These are phyloP conservation scores for Debaryomyces hansenii DNA, from an alignment of 805 yeast genomes.

Conservation along the genomic window DNA sequence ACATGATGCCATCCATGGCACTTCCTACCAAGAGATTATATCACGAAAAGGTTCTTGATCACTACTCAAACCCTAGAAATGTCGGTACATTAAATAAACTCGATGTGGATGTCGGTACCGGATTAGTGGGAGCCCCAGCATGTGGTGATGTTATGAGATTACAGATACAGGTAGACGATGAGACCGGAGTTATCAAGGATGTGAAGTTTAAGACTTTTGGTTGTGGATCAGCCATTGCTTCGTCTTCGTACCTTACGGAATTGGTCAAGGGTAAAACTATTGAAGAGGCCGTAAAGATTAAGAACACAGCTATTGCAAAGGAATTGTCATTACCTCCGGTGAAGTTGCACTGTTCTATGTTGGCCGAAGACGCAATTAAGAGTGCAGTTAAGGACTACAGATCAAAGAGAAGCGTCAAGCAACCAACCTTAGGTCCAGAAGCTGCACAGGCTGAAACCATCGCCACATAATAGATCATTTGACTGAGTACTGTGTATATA, in stretches of 20 bases:
- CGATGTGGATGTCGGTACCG: conserved; percentile 83
- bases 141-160: conserved; percentile 99
- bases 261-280: conserved; percentile 91
- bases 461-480: conserved; percentile 10
- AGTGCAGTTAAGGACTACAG: conserved; percentile 94
- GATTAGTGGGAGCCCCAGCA: conserved; percentile 98
- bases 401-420: conserved; percentile 61
- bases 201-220: conserved; percentile 98
- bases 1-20: conserved; percentile 5
- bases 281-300: conserved; percentile 90
- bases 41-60: conserved; percentile 93
- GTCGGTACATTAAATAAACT: conserved; percentile 90
- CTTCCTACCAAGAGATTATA: conserved; percentile 42
- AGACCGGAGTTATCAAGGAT: conserved; percentile 86
- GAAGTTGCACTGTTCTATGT: conserved; percentile 95
- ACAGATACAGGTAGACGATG: conserved; percentile 90
- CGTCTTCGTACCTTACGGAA: conserved; percentile 92
- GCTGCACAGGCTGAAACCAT: conserved; percentile 30
- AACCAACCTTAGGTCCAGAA: conserved; percentile 64
- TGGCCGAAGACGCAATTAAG: conserved; percentile 98
- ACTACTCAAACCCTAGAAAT: conserved; percentile 94
- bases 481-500: background rate
- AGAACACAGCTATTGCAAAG: conserved; percentile 91
- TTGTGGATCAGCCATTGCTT: conserved; percentile 98
- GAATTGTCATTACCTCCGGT: conserved; percentile 96